Base-by-base conservation (phyloP, 352 stramenopile genomes). In the Globisporangium nunn region DNA sequence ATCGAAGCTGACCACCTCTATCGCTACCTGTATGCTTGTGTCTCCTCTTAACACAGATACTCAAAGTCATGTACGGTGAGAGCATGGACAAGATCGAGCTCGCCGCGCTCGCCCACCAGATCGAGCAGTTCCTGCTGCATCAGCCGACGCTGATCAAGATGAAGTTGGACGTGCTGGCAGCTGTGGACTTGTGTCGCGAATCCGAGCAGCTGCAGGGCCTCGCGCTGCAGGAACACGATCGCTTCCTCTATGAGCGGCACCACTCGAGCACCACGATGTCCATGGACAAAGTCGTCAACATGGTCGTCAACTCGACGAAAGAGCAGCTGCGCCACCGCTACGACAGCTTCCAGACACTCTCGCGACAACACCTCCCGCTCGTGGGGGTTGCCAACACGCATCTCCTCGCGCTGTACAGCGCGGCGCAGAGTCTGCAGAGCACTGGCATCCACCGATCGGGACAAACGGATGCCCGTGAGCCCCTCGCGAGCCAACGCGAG, bases 121-220 rank as follows among this genome's bases (percentile, higher is more conserved):
- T 71, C 52, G 60, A 74, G 28, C 59, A 71, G 17, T 74, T 74
- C 44, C 57, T 74, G 30, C 53, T 64, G 40, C 63, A 74, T 14
- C 66, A 71, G 55, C 65, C 66, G 4, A 68, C 58, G 37, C 51
- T 74, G n/a, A 43, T 74, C 39, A 65, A 68, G 39, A 49, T 53
- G 56, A 74, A 74, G 60, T 66, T 58, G 47, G 63, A 74, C 29
- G 43, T 71, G 12, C 58, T 73, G 8, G 43, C 62, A 6, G 58
- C 39, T 0, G 28, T 67, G 15, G 45, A 56, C 6, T 49, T 50
- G 8, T 64, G 48, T 43, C 39, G 49, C 8, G 58, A 70, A 6
- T 44, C 60, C 14, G 40, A 64, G 12, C 46, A 65, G 49, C 53
- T 71, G 6, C 39, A 64, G 28, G 30, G 45, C 6, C 55, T 46